phyloP scores from a whole-genome alignment of 257 asterid genomes.

The Cordia subcordata region DNA sequence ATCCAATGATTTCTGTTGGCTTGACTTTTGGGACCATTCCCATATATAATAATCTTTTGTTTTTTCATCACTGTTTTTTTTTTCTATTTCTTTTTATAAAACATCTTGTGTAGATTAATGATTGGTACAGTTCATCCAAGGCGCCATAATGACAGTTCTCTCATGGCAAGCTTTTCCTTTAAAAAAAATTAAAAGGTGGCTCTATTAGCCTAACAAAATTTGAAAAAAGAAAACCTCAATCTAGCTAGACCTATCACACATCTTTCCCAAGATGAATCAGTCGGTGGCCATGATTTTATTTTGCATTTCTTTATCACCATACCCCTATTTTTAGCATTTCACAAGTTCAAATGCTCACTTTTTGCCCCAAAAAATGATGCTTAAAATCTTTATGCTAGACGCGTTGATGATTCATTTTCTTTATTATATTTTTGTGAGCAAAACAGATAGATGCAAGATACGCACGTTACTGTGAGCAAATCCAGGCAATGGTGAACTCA shows the following conservation, averaged over 20 bases:
- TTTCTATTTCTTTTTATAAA: too few relatives aligned
- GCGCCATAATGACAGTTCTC: not conserved
- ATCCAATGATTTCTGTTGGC: conserved; percentile 7
- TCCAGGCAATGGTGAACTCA: conserved; percentile 63
- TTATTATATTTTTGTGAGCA: too few relatives aligned
- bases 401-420: conserved; percentile 1
- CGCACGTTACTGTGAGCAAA: conserved; percentile 59
- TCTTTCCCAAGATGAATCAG: not conserved
- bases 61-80: not conserved
- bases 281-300: conserved; percentile 16
- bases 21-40: conserved; percentile 34
- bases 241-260: too few relatives aligned
- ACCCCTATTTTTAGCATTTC: not conserved
- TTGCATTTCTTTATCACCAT: not conserved
- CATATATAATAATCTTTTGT: conserved; percentile 9
- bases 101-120: not conserved
- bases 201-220: not conserved
- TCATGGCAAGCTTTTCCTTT: conserved; percentile 8
- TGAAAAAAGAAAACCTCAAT: too few relatives aligned
- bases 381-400: conserved; percentile 23
- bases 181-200: conserved; percentile 2
- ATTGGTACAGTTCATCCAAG: conserved; percentile 5
- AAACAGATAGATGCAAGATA: conserved; percentile 68
- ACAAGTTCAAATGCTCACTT: conserved; percentile 12
- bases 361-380: conserved; percentile 45